phyloP scores from a whole-genome alignment of 2,329 filamentous ascomycete species.

The Pseudonectria foliicola region DNA sequence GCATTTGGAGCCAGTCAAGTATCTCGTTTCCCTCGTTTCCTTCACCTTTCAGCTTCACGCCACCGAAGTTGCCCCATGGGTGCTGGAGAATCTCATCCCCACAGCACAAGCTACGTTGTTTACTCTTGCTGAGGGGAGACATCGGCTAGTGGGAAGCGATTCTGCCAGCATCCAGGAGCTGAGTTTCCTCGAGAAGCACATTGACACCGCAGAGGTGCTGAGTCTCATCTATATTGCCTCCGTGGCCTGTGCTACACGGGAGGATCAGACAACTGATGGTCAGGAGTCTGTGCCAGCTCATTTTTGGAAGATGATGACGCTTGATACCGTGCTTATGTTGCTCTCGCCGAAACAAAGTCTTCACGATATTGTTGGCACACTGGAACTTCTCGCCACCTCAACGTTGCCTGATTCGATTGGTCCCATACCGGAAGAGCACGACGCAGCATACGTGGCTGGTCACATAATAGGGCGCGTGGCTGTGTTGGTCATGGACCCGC shows the following conservation, averaged over 20 bases:
- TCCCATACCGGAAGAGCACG: conserved; percentile 45
- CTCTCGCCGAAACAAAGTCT: conserved; percentile 60
- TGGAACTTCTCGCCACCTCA: conserved; percentile 61
- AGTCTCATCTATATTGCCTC: conserved; percentile 58
- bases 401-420: conserved; percentile 58
- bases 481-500: conserved; percentile 52
- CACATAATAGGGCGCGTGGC: conserved; percentile 56
- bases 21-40: conserved; percentile 57
- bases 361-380: conserved; percentile 54
- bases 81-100: conserved; percentile 51
- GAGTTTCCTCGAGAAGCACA: conserved; percentile 39
- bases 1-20: conserved; percentile 55
- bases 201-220: conserved; percentile 58
- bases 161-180: conserved; percentile 35
- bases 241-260: conserved; percentile 47
- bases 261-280: conserved; percentile 22
- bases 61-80: conserved; percentile 47
- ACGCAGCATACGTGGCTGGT: conserved; percentile 35
- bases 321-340: conserved; percentile 60
- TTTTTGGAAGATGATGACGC: conserved; percentile 64
- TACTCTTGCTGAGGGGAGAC: conserved; percentile 50
- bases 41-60: conserved; percentile 59
- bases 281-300: conserved; percentile 26
- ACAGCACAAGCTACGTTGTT: conserved; percentile 53
- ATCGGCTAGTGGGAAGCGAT: conserved; percentile 42